phyloP scores from a whole-genome alignment of 1,284 basidiomycete species.

The Fistulina hepatica region DNA sequence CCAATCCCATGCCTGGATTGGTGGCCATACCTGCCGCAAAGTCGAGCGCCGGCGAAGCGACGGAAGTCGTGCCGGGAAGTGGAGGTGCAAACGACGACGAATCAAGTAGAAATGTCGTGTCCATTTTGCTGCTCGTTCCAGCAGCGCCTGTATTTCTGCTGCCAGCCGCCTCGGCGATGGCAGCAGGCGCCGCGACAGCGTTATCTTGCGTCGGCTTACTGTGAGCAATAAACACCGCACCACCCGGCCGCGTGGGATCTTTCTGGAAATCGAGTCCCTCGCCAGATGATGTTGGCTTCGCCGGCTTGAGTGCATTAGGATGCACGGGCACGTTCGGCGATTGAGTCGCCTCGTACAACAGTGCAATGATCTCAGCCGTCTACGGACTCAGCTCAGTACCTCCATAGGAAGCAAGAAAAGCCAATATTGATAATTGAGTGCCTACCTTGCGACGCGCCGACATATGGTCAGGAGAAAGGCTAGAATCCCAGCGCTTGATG shows the following conservation, averaged over 20 bases:
- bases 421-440: slow-evolving; percentile 15
- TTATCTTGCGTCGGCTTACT: slow-evolving; percentile 37
- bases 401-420: slow-evolving; percentile 20
- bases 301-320: slow-evolving; percentile 55
- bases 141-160: slow-evolving; percentile 13
- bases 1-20: too few species aligned
- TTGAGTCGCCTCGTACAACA: slow-evolving; percentile 87
- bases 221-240: slow-evolving; percentile 73
- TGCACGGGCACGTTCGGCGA: slow-evolving; percentile 50
- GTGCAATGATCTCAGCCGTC: slow-evolving; percentile 86
- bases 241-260: slow-evolving; percentile 67
- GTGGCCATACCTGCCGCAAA: slow-evolving; percentile 2
- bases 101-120: neutral
- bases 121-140: neutral
- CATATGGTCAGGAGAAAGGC: slow-evolving; percentile 79
- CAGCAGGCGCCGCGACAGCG: slow-evolving; percentile 52
- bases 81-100: slow-evolving; percentile 12
- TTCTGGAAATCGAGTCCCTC: slow-evolving; percentile 68
- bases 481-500: slow-evolving; percentile 73
- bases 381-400: slow-evolving; percentile 24
- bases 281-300: slow-evolving; percentile 37
- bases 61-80: slow-evolving; percentile 16
- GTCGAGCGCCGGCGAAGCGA: neutral
- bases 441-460: slow-evolving; percentile 73
- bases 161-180: slow-evolving; percentile 32